Percentiles rank a stretch among this genome's conserved stretches.
These are phyloP conservation scores for Arthrobotrys sinensis DNA, from an alignment of 2,329 filamentous ascomycete species.

Conservation along the genomic window DNA sequence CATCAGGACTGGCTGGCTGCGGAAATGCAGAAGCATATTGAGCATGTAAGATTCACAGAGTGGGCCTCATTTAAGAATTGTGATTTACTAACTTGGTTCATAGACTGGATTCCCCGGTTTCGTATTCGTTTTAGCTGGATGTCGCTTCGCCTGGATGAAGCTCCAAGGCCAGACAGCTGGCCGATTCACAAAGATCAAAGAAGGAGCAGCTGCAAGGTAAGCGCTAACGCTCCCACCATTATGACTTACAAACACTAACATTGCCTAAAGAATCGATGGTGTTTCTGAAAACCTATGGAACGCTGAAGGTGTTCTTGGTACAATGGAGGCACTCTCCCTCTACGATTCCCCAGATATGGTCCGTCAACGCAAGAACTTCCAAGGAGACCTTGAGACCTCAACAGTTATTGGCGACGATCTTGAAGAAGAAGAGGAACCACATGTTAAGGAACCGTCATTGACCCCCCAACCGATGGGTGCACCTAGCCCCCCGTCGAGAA, in stretches of 20 bases:
- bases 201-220: conserved; percentile 62
- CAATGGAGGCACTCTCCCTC: conserved; percentile 63
- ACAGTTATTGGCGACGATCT: conserved; percentile 45
- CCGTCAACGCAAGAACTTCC: conserved; percentile 62
- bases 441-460: conserved; percentile 30
- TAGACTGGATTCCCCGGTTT: conserved; percentile 63
- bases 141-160: conserved; percentile 63
- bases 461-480: conserved; percentile 42
- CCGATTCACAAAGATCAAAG: conserved; percentile 63
- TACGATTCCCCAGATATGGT: conserved; percentile 62
- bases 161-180: conserved; percentile 62
- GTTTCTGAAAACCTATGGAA: conserved; percentile 64
- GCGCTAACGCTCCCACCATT: not conserved
- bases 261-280: conserved; percentile 62
- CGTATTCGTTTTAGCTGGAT: conserved; percentile 62
- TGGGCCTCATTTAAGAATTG: not conserved
- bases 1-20: conserved; percentile 63
- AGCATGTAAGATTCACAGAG: conserved; percentile 34
- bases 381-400: conserved; percentile 62
- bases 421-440: conserved; percentile 39
- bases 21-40: conserved; percentile 61
- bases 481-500: conserved; percentile 18
- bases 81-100: not conserved
- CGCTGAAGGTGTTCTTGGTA: conserved; percentile 63
- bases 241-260: not conserved